A percentile compares a stretch with the other conserved stretches of the same genome.
phyloP scores from a whole-genome alignment of 1,284 basidiomycete genomes.

The Rhodofomes roseus region DNA sequence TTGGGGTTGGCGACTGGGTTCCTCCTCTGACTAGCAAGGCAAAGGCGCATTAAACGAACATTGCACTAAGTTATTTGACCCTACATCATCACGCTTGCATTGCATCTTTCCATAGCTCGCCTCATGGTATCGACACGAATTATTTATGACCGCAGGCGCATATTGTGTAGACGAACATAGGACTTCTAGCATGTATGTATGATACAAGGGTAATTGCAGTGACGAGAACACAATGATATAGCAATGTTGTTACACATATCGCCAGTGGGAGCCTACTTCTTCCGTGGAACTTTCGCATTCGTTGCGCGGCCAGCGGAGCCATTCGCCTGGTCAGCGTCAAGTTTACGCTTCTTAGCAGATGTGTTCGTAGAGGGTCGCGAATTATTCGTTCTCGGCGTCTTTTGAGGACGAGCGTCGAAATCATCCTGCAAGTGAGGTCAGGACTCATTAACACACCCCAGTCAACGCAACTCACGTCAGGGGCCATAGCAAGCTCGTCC shows the following conservation, averaged over 20 bases:
- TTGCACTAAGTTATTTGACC: neutral
- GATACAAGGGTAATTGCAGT: neutral
- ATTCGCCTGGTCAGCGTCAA: constrained; percentile 9
- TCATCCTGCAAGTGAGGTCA: constrained; percentile 7
- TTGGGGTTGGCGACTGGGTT: neutral
- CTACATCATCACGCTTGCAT: no score
- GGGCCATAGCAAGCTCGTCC: constrained; percentile 13
- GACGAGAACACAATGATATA: neutral
- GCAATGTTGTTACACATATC: no score
- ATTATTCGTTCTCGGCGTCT: constrained; percentile 2
- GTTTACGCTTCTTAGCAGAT: constrained; percentile 20
- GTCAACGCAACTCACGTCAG: constrained; percentile 8
- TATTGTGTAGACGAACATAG: neutral
- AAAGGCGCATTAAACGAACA: neutral
- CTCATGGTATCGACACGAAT: neutral
- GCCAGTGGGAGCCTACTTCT: neutral
- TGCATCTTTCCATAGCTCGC: neutral
- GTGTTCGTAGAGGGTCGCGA: neutral
- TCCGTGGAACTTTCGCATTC: constrained; percentile 5
- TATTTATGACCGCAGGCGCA: neutral
- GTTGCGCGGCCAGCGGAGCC: neutral
- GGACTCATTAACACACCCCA: neutral
- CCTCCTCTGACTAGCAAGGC: neutral
- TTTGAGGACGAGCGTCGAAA: constrained; percentile 8
- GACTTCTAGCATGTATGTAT: neutral